Conservation (phyloP, 768 basidiomycete genomes). For the Exidia glandulosa region DNA sequence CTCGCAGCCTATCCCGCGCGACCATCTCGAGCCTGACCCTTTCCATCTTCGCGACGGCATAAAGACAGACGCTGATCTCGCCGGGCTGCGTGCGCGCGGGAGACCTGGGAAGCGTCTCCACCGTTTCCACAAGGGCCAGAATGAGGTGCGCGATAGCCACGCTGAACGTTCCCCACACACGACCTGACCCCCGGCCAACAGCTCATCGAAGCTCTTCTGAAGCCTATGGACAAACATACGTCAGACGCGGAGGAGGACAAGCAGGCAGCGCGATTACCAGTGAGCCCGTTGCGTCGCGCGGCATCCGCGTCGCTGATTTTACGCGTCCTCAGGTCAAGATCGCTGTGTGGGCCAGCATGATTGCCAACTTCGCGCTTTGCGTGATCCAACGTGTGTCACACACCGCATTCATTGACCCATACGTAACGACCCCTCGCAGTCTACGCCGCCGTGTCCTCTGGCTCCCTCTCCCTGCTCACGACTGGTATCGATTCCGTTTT, state of each 20-base stretch:
- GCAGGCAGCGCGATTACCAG: conserved; percentile 53
- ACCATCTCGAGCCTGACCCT: conserved; percentile 35
- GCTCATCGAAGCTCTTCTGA: conserved; percentile 81
- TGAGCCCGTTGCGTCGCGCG: conserved; percentile 20
- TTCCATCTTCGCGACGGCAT: conserved; percentile 52
- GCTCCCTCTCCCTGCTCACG: conserved; percentile 78
- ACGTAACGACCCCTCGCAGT: conserved; percentile 26
- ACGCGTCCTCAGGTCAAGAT: conserved; percentile 57
- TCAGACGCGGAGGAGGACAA: conserved; percentile 66
- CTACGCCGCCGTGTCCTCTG: conserved; percentile 81
- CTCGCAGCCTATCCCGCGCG: not conserved
- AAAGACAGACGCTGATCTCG: conserved; percentile 51
- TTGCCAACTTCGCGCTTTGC: conserved; percentile 62
- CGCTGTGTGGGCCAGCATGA: conserved; percentile 76
- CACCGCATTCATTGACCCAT: not conserved
- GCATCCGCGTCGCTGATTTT: not conserved
- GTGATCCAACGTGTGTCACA: conserved; percentile 52
- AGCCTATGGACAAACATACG: conserved; percentile 84
- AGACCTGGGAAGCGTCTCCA: conserved; percentile 54
- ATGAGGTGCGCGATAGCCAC: conserved; percentile 37
- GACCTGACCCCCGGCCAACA: conserved; percentile 22
- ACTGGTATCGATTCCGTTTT: conserved; percentile 83
- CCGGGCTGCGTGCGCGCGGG: conserved; percentile 43
- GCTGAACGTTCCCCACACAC: conserved; percentile 5
- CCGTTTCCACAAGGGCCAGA: conserved; percentile 58